Conservation (phyloP, 2,329 filamentous ascomycete species). For the Fusarium metavorans region DNA sequence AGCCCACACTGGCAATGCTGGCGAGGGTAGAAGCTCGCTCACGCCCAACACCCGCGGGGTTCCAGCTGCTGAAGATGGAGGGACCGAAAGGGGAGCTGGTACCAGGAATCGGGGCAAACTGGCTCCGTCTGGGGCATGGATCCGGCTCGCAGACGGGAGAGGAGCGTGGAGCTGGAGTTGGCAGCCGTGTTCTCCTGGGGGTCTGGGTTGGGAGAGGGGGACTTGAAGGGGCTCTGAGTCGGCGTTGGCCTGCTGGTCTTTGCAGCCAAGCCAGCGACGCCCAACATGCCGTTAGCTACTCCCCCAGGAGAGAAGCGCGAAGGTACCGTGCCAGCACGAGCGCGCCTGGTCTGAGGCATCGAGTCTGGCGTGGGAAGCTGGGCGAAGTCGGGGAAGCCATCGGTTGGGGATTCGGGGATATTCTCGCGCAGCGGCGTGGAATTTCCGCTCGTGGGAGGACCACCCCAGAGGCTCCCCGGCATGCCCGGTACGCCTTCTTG, state of each 20-base stretch:
- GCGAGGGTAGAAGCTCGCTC: conserved; percentile 88
- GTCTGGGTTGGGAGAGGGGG: conserved; percentile 68
- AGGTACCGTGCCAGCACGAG: conserved; percentile 94
- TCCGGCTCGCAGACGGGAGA: conserved; percentile 89
- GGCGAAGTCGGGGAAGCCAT: conserved; percentile 93
- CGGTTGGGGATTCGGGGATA: conserved; percentile 95
- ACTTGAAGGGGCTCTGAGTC: conserved; percentile 86
- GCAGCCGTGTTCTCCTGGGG: conserved; percentile 60
- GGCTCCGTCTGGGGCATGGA: conserved; percentile 93
- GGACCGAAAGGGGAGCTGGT: conserved; percentile 82
- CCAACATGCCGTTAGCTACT: conserved; percentile 69
- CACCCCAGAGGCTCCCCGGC: conserved; percentile 85
- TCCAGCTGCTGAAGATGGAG: conserved; percentile 92
- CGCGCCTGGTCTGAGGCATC: conserved; percentile 78
- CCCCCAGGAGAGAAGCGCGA: conserved; percentile 89
- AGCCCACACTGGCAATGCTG: conserved; percentile 86
- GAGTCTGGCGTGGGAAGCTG: conserved; percentile 75
- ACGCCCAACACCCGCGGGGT: conserved; percentile 72
- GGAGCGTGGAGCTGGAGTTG: conserved; percentile 79
- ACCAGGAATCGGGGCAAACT: conserved; percentile 69
- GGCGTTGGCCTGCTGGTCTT: conserved; percentile 89
- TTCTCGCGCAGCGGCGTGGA: conserved; percentile 97
- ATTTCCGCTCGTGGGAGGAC: conserved; percentile 94
- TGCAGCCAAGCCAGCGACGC: conserved; percentile 69
- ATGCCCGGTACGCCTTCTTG: conserved; percentile 86